Percentiles rank a stretch among this genome's conserved stretches.
These are phyloP conservation scores for Drechslerella dactyloides DNA, from an alignment of 2,329 filamentous ascomycete genomes.

Conservation along the genomic window DNA sequence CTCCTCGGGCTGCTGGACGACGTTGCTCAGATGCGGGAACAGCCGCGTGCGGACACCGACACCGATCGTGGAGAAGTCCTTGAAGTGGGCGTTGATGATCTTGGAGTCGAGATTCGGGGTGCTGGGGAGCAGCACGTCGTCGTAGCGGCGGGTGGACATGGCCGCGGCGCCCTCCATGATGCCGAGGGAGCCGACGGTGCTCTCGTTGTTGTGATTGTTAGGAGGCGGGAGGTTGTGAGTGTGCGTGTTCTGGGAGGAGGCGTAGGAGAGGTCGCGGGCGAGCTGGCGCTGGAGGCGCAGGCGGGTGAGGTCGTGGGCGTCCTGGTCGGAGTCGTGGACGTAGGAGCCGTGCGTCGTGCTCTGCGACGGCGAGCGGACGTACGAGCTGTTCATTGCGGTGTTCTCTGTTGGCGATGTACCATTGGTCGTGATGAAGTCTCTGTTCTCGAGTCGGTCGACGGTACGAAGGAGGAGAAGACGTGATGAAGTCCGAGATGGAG, in stretches of 20 bases:
- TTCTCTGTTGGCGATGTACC: too few relatives aligned
- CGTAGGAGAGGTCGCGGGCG: constrained; percentile 23
- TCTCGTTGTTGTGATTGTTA: constrained; percentile 12
- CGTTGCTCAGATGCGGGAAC: constrained; percentile 44
- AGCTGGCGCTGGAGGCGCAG: constrained; percentile 40
- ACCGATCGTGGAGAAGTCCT: constrained; percentile 44
- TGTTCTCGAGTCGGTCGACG: too few relatives aligned
- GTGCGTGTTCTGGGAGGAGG: constrained; percentile 12
- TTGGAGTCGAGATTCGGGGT: constrained; percentile 37
- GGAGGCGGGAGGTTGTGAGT: not conserved
- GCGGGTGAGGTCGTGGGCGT: constrained; percentile 47
- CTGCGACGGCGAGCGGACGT: constrained; percentile 26
- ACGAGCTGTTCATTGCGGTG: constrained; percentile 38
- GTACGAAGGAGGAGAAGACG: too few relatives aligned
- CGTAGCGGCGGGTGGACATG: constrained; percentile 43
- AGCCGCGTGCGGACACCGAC: constrained; percentile 35
- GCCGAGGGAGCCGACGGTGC: constrained; percentile 30
- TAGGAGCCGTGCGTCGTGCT: constrained; percentile 45
- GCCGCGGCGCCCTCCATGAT: constrained; percentile 43
- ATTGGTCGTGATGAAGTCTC: not conserved
- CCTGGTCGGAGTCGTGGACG: constrained; percentile 45
- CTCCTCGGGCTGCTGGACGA: constrained; percentile 7
- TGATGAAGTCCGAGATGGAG: too few relatives aligned
- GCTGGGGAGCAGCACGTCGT: constrained; percentile 32
- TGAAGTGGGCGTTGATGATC: constrained; percentile 42